These are phyloP conservation scores for Seminavis robusta DNA, from an alignment of 108 stramenopile species.

Conservation along the genomic window DNA sequence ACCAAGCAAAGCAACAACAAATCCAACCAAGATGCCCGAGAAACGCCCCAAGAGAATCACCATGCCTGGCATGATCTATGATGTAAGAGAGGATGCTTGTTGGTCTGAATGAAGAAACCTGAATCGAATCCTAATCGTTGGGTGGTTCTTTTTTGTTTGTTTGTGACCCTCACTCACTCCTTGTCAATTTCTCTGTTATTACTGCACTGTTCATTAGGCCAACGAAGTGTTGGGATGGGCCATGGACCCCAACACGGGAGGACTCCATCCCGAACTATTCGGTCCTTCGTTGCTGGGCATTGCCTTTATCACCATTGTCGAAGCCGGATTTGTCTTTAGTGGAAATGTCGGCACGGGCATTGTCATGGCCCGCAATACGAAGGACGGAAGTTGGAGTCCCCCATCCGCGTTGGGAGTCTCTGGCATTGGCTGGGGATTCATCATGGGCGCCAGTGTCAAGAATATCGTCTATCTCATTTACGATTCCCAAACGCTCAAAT, in stretches of 20 bases:
- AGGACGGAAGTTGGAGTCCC: constrained; percentile 57
- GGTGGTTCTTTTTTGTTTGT: neutral
- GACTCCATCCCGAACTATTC: constrained; percentile 7
- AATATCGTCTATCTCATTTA: constrained; percentile 46
- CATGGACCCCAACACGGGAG: constrained; percentile 16
- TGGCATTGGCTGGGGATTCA: constrained; percentile 44
- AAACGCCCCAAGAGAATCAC: constrained; percentile 12
- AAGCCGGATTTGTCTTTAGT: constrained; percentile 69
- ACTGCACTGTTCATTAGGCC: neutral
- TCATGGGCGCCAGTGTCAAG: constrained; percentile 63
- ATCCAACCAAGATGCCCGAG: no score
- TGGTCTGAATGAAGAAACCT: no score
- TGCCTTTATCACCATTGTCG: constrained; percentile 55
- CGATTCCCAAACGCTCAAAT: constrained; percentile 17
- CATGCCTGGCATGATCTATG: constrained; percentile 28
- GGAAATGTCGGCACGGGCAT: constrained; percentile 71
- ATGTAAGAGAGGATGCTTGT: constrained; percentile 23
- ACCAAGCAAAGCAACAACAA: no score
- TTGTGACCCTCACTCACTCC: neutral
- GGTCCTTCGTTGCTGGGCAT: constrained; percentile 13
- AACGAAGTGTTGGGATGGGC: constrained; percentile 11
- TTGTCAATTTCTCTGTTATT: neutral
- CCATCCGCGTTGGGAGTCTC: constrained; percentile 64
- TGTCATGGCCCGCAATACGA: constrained; percentile 44
- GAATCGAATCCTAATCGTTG: no score